Base-by-base conservation (phyloP, 345 rosid genomes). In the Salix dunnii region DNA sequence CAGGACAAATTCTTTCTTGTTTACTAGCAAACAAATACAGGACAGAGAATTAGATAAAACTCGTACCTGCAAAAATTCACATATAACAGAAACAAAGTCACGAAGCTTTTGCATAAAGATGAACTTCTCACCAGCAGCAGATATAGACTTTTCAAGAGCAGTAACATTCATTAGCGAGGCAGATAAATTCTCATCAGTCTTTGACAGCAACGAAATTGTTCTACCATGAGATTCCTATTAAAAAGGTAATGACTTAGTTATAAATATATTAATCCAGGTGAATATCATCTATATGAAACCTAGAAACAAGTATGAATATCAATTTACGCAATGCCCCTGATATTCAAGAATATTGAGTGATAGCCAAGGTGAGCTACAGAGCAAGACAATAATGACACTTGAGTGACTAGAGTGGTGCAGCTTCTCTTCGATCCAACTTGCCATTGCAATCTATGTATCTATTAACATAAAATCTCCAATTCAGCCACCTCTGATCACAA, bases 101-200 rank as follows among this genome's bases (percentile, higher is more conserved):
- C 96, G 96, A 82, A 96, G 94, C 89, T 92, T 92, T 89, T 96
- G 98, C 99, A 92, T 90, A 91, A 92, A 96, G 85, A 96, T 87
- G 93, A 87, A 96, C 97, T 91, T 93, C 91, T 96, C 98, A 86
- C 94, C 94, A 74, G 98, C 97, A 64, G 91, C 95, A 80, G 92
- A 76, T 62, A 90, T 82, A 80, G 97, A 86, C 73, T 84, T 89
- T 74, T 96, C 98, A 74, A 93, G 92, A 67, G 86, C 85, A 81
- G 90, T 85, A 77, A 93, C 88, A 82, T 88, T 90, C 85, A 90
- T 76, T 76, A 93, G 89, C 2, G 99, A 93, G 76, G 91, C 82
- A 73, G 97, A 90, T 86, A 93, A 87, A 85, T 93, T 91, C 73
- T 93, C 99, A 86, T 90, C 92, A 40, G 92, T 86, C 88, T 86